Evolutionary conservation across 1,284 basidiomycete genomes (phyloP), one percentile per base, ranked within the genome.

Genomic region (Schizopora paradoxa): DNA sequence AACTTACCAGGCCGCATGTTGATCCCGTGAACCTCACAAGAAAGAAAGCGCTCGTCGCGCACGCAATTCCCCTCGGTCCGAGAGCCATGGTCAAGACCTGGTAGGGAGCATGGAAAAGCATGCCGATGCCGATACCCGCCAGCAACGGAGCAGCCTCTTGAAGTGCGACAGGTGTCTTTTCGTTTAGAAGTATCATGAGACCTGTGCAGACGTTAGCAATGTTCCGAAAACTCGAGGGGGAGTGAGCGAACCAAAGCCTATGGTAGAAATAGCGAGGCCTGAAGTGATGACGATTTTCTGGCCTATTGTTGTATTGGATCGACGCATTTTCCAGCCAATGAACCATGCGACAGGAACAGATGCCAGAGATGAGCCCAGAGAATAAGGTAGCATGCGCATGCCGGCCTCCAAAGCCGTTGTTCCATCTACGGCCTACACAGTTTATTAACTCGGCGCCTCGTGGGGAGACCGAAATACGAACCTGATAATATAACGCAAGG

Each of bases 1-100:
- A 16, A 62, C 79, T 56, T 61, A 86, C 86, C 65, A 90, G 61
- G 50, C 87, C 86, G 40, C 83, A 70, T 4, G 86, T 87, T 25
- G 86, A 82, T 11, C 86, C 86, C 29, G 86, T 89, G 64, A 89
- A 90, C 34, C 86, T 73, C 37, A 88, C 83, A 45, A 90, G 70
- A 62, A 90, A 89, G 60, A 90, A 89, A 18, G 85, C 86, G 58
- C 84, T 82, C 10, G 86, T 89, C 22, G 82, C 83, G 33, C 79
- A 74, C n/a, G 86, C 84, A 45, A 87, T 64, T 54, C 87, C 79
- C 39, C 72, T 66, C 7, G 77, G 73, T 50, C 73, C 68, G 29
- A 90, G 61, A 13, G 80, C 75, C 49, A 70, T 72, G 35, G 75
- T 76, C 59, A 89, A 85, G 11, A 87, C 73, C 58, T 87, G 84